These are phyloP conservation scores for Dactylellina sp. DNA, from an alignment of 2,329 filamentous ascomycete genomes.

Conservation along the genomic window DNA sequence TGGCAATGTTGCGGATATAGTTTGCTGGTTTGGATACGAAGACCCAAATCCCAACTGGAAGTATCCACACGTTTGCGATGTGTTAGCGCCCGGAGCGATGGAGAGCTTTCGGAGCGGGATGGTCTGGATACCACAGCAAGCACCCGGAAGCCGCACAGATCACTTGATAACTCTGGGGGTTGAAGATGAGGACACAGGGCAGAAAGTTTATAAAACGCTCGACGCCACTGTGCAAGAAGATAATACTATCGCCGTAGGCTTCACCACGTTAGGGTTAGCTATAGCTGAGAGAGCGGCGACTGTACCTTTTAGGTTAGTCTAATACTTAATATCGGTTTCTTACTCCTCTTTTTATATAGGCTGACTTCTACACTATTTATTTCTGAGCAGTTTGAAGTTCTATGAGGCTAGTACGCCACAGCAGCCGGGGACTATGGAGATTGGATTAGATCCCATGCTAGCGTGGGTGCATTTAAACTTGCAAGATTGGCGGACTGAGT, in stretches of 20 bases:
- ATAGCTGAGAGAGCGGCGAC: too few relatives aligned
- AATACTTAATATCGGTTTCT: too few relatives aligned
- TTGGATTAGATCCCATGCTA: neutral
- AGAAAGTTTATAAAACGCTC: slow-evolving; percentile 5
- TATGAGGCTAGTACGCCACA: slow-evolving; percentile 1
- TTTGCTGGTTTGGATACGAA: slow-evolving; percentile 34
- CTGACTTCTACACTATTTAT: neutral
- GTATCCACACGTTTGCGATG: slow-evolving; percentile 30
- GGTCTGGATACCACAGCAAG: slow-evolving; percentile 22
- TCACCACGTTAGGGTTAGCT: neutral
- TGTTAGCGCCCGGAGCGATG: neutral
- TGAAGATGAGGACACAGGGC: neutral
- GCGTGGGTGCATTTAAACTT: slow-evolving; percentile 1
- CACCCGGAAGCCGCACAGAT: neutral
- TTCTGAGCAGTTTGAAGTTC: slow-evolving; percentile 28
- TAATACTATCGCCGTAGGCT: slow-evolving; percentile 23
- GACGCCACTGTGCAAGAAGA: slow-evolving; percentile 21
- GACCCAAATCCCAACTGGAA: slow-evolving; percentile 10
- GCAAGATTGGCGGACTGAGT: neutral
- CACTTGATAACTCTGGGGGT: slow-evolving; percentile 11
- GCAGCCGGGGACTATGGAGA: slow-evolving; percentile 6
- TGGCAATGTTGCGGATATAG: too few relatives aligned
- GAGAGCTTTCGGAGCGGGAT: slow-evolving; percentile 4
- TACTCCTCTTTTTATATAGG: too few relatives aligned
- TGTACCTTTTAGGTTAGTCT: slow-evolving; percentile 11